Evolutionary conservation across 768 basidiomycete genomes (phyloP).

Genomic region (Boletus coccyginus): DNA sequence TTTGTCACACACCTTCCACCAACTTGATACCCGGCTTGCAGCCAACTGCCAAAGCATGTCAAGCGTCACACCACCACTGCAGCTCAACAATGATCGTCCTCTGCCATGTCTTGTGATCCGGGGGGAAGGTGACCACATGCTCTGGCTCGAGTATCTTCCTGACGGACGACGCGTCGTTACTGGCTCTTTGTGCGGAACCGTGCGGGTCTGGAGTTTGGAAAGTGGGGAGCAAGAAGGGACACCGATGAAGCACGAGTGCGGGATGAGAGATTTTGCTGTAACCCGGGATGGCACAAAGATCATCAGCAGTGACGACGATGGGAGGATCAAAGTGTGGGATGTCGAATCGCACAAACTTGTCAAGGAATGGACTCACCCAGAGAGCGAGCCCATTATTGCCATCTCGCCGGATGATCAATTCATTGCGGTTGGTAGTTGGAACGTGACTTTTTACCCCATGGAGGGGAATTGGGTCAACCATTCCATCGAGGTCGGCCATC

Average conservation of each 20-base stretch:
- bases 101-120: background rate
- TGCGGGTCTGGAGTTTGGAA: background rate
- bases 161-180: background rate
- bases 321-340: background rate
- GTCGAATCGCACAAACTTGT: background rate
- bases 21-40: too few species aligned
- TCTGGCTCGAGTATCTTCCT: background rate
- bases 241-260: background rate
- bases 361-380: background rate
- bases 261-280: background rate
- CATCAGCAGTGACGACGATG: background rate
- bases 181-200: background rate
- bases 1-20: too few species aligned
- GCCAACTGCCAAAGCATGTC: background rate
- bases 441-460: too few species aligned
- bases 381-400: background rate
- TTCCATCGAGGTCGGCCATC: background rate
- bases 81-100: background rate
- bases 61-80: background rate
- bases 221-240: background rate
- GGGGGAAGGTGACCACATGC: background rate
- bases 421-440: too few species aligned
- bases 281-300: background rate
- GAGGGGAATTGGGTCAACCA: too few species aligned
- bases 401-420: constrained; percentile 1